phyloP scores from a whole-genome alignment of 495 filamentous ascomycete genomes.

The Filosporella fistucella region DNA sequence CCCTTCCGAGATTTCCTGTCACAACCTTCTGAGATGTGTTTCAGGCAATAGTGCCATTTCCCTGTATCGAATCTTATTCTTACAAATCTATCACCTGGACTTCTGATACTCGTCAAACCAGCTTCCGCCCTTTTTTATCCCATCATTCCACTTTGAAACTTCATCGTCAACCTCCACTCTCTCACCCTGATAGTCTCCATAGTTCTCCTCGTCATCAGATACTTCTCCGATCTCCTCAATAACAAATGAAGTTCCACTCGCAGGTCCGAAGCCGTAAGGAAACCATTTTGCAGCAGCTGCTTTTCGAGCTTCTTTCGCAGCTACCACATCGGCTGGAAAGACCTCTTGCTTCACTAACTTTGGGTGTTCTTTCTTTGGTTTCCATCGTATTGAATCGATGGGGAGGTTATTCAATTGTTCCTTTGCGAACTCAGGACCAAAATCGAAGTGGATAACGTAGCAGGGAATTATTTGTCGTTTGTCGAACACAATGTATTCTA shows the following conservation, averaged over 20 bases:
- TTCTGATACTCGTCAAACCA: slow-evolving; percentile 18
- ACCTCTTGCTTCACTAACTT: slow-evolving; percentile 10
- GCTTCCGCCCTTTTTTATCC: background rate
- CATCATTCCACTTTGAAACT: slow-evolving; percentile 10
- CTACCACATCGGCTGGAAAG: slow-evolving; percentile 25
- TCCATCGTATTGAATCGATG: background rate
- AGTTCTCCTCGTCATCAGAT: slow-evolving; percentile 37
- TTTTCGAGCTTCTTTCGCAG: slow-evolving; percentile 24
- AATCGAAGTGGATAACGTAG: slow-evolving; percentile 37
- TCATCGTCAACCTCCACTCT: slow-evolving; percentile 22
- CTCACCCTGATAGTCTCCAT: slow-evolving; percentile 35
- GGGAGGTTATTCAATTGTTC: slow-evolving; percentile 13
- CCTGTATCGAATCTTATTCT: too few relatives aligned
- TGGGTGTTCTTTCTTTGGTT: slow-evolving; percentile 3
- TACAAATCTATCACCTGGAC: background rate
- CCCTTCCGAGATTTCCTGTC: too few relatives aligned
- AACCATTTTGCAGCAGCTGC: slow-evolving; percentile 37
- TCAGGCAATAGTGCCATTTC: too few relatives aligned
- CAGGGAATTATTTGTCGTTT: slow-evolving; percentile 33
- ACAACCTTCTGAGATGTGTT: too few relatives aligned
- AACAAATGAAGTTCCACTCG: slow-evolving; percentile 29
- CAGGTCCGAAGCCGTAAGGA: slow-evolving; percentile 36
- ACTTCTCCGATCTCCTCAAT: slow-evolving; percentile 36
- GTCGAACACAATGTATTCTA: slow-evolving; percentile 40
- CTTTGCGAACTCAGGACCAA: slow-evolving; percentile 20